phyloP scores from a whole-genome alignment of 805 yeast genomes.

The Monosporozyma unispora region DNA sequence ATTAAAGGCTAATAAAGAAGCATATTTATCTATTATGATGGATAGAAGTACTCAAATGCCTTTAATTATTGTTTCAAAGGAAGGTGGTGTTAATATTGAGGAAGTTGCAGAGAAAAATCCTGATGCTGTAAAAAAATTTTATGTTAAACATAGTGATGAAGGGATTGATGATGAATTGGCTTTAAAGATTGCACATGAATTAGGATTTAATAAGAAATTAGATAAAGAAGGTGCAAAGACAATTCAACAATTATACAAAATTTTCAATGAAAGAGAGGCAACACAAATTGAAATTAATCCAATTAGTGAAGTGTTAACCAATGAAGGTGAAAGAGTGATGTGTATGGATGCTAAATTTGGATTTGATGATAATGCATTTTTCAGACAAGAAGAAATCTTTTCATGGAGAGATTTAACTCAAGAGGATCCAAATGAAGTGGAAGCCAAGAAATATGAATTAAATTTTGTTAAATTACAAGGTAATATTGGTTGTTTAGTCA shows the following conservation, averaged over 20 bases:
- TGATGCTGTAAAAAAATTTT: conserved; percentile 80
- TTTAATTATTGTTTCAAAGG: conserved; percentile 88
- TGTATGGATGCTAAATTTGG: conserved; percentile 99
- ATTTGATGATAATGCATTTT: conserved; percentile 92
- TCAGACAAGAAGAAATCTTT: conserved; percentile 82
- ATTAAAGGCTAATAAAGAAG: conserved; percentile 88
- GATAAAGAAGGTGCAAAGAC: conserved; percentile 80
- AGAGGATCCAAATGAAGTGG: conserved; percentile 96
- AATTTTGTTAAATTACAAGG: conserved; percentile 98
- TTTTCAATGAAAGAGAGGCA: conserved; percentile 86
- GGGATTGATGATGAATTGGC: conserved; percentile 81
- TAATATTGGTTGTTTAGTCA: conserved; percentile 96
- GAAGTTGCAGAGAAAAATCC: conserved; percentile 93
- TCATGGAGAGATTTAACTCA: conserved; percentile 95
- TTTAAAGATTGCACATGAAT: conserved; percentile 59
- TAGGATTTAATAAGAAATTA: conserved; percentile 76
- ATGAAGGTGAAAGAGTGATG: conserved; percentile 50
- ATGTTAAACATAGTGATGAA: conserved; percentile 53
- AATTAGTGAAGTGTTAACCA: conserved; percentile 62
- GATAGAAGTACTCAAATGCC: conserved; percentile 90
- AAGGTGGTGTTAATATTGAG: conserved; percentile 99
- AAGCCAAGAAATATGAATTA: conserved; percentile 80
- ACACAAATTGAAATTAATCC: conserved; percentile 99
- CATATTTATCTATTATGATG: conserved; percentile 88
- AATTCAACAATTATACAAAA: conserved; percentile 77